Percentiles rank a stretch among this genome's conserved stretches.
These are phyloP conservation scores for Amylocarpus encephaloides DNA, from an alignment of 2,329 filamentous ascomycete genomes.

Conservation along the genomic window DNA sequence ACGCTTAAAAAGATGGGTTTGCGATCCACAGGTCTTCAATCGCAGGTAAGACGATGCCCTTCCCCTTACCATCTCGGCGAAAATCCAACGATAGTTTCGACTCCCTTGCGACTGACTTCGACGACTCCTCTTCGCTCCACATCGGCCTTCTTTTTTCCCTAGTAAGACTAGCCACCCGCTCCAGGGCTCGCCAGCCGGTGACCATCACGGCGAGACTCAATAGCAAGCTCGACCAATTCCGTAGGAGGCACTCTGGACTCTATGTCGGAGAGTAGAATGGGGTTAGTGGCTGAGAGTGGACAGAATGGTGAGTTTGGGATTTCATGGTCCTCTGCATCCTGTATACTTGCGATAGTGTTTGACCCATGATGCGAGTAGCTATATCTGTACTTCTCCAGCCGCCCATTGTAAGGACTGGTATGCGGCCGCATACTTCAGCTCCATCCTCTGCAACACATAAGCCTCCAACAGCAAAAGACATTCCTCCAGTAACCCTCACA, in stretches of 20 bases:
- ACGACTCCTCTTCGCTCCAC: no score
- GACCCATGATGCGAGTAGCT: slow-evolving; percentile 41
- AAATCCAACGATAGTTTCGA: no score
- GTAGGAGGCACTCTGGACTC: slow-evolving; percentile 81
- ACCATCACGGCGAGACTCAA: slow-evolving; percentile 66
- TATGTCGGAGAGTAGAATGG: slow-evolving; percentile 76
- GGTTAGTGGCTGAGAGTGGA: slow-evolving; percentile 48
- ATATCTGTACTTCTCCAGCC: slow-evolving; percentile 92
- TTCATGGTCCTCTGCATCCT: slow-evolving; percentile 42
- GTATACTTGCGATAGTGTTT: neutral
- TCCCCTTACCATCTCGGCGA: no score
- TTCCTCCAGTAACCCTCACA: slow-evolving; percentile 85
- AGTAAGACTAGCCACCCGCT: no score
- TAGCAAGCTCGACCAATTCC: slow-evolving; percentile 76
- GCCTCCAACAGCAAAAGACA: slow-evolving; percentile 79
- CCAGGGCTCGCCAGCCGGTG: no score
- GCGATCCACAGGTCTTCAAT: no score
- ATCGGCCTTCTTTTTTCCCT: no score
- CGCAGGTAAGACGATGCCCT: no score
- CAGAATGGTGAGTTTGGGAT: slow-evolving; percentile 76
- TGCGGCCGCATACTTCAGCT: slow-evolving; percentile 70
- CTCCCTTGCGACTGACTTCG: no score
- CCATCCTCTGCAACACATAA: slow-evolving; percentile 67
- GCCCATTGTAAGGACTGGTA: slow-evolving; percentile 81
- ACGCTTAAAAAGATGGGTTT: no score